Evolutionary conservation across 371 early-diverging fungal species (phyloP).

Genomic region (Globomyces sp.): DNA sequence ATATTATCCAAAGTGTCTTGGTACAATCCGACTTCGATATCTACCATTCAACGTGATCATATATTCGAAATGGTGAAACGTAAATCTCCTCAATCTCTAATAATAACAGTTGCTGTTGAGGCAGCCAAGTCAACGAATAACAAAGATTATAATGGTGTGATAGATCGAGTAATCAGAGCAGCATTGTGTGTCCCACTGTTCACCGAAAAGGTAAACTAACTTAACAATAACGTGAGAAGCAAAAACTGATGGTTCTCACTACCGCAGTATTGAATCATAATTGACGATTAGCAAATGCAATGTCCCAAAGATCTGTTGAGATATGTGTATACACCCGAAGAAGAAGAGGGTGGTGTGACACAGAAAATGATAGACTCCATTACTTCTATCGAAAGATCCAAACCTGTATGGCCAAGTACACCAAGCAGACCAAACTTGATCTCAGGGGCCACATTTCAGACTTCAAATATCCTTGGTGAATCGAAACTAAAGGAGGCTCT

Average conservation of each 20-base stretch:
- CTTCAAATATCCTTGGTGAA: too few species aligned
- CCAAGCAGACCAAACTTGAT: too few species aligned
- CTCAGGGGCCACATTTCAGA: too few species aligned
- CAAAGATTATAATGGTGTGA: slow-evolving; percentile 48
- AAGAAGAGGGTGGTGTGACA: slow-evolving; percentile 8
- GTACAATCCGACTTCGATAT: slow-evolving; percentile 62
- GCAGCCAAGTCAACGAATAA: slow-evolving; percentile 54
- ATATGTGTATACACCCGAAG: slow-evolving; percentile 15
- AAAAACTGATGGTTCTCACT: slow-evolving; percentile 64
- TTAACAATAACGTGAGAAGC: slow-evolving; percentile 20
- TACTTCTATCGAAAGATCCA: too few species aligned
- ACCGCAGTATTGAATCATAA: slow-evolving; percentile 37
- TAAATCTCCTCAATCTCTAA: slow-evolving; percentile 10
- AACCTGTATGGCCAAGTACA: too few species aligned
- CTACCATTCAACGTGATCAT: slow-evolving; percentile 70
- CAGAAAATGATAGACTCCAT: too few species aligned
- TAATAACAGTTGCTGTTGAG: slow-evolving; percentile 51
- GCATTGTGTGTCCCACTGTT: slow-evolving; percentile 71
- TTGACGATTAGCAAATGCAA: slow-evolving; percentile 11
- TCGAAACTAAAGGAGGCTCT: too few species aligned
- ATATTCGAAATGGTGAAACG: slow-evolving; percentile 73
- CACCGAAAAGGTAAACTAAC: slow-evolving; percentile 50
- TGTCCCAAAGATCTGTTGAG: slow-evolving; percentile 20
- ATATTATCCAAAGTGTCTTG: slow-evolving; percentile 73
- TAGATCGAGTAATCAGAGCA: slow-evolving; percentile 60